These are phyloP conservation scores for Pythium apleroticum DNA, from an alignment of 352 stramenopile genomes.

Conservation along the genomic window DNA sequence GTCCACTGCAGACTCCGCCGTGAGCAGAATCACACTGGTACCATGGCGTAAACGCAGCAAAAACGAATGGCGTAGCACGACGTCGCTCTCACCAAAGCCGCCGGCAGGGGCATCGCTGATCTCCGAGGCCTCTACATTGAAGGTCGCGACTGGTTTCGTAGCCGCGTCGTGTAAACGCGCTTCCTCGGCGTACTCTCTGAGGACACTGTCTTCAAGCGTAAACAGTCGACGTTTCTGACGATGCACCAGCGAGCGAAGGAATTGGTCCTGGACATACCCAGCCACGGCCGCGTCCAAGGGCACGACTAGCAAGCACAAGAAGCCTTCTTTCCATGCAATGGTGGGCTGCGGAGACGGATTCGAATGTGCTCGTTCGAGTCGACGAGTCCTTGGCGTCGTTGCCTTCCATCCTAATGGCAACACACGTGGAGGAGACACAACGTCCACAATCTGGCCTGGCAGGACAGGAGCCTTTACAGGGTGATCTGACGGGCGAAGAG, in stretches of 20 bases:
- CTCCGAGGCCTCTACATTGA: not conserved
- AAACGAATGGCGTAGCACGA: slow-evolving; percentile 43
- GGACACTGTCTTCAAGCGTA: slow-evolving; percentile 8
- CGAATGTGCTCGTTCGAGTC: not conserved
- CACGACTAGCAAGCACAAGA: slow-evolving; percentile 12
- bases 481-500: not conserved
- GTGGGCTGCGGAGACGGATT: not conserved
- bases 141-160: not conserved
- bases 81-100: slow-evolving; percentile 18
- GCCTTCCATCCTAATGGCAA: slow-evolving; percentile 5
- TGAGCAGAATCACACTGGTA: slow-evolving; percentile 33
- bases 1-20: slow-evolving; percentile 38
- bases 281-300: not conserved
- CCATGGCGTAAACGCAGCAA: slow-evolving; percentile 24
- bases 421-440: not conserved
- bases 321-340: slow-evolving; percentile 12
- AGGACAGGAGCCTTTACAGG: not conserved
- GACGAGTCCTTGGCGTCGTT: not conserved
- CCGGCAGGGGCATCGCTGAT: slow-evolving; percentile 9
- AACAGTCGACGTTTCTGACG: slow-evolving; percentile 13
- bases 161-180: not conserved
- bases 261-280: slow-evolving; percentile 19
- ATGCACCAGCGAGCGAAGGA: slow-evolving; percentile 16
- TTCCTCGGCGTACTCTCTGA: slow-evolving; percentile 13
- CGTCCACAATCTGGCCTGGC: not conserved